Evolutionary conservation across 805 yeast species (phyloP).

Genomic region (Candida corydali): DNA sequence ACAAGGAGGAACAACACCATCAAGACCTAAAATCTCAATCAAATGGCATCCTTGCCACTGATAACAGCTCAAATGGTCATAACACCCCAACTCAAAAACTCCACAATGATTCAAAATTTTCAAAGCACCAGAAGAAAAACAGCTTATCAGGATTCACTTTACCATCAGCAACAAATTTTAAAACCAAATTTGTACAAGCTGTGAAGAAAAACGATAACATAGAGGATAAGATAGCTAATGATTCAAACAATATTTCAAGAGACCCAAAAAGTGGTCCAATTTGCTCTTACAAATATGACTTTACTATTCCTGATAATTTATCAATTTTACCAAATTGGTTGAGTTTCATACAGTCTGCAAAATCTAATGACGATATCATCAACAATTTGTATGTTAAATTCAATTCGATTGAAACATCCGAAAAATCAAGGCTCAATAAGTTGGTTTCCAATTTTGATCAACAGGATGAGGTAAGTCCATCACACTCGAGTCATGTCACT

Average conservation of each 20-base stretch:
- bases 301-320: constrained; percentile 17
- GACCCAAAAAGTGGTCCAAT: neutral
- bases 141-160: constrained; percentile 37
- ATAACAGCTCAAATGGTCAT: no score
- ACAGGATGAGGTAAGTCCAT: neutral
- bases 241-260: neutral
- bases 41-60: neutral
- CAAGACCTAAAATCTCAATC: neutral
- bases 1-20: neutral
- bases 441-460: constrained; percentile 21
- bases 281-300: constrained; percentile 15
- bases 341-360: constrained; percentile 16
- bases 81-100: no score
- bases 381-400: constrained; percentile 26
- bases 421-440: constrained; percentile 24
- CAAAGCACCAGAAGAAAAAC: constrained; percentile 1
- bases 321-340: constrained; percentile 32
- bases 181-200: constrained; percentile 30
- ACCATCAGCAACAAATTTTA: constrained; percentile 36
- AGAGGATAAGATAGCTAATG: neutral
- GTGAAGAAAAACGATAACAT: constrained; percentile 26
- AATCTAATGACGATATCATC: constrained; percentile 18
- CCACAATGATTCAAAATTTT: neutral
- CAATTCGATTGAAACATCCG: constrained; percentile 34
- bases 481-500: neutral